These are phyloP conservation scores for Discostella pseudostelligera DNA, from an alignment of 108 stramenopile genomes.

Conservation along the genomic window DNA sequence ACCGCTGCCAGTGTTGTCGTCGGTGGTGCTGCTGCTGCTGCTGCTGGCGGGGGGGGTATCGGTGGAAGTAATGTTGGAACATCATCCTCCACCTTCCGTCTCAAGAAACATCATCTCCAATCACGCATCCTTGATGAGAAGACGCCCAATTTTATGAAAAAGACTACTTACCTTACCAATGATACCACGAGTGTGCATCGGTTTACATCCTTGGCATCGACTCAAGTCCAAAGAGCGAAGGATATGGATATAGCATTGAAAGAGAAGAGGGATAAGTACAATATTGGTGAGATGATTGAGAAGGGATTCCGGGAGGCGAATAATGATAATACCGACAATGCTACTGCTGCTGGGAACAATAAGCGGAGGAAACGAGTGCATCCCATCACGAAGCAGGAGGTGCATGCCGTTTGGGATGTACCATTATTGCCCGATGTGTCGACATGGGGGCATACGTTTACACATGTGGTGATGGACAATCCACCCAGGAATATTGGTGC, in stretches of 20 bases:
- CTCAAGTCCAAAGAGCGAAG: constrained; percentile 48
- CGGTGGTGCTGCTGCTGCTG: too few relatives aligned
- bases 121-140: constrained; percentile 81
- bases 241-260: constrained; percentile 42
- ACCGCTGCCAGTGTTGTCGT: constrained; percentile 12
- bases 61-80: background rate
- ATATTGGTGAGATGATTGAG: constrained; percentile 44
- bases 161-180: constrained; percentile 86
- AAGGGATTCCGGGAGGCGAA: constrained; percentile 43
- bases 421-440: constrained; percentile 71
- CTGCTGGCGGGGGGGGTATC: background rate
- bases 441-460: constrained; percentile 76
- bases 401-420: constrained; percentile 62
- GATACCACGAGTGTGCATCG: constrained; percentile 80
- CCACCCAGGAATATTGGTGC: constrained; percentile 43
- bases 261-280: constrained; percentile 29
- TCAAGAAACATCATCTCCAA: constrained; percentile 61
- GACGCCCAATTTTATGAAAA: constrained; percentile 80
- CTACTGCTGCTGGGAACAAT: background rate
- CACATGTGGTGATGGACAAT: constrained; percentile 85
- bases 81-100: background rate
- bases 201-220: constrained; percentile 79
- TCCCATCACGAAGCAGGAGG: constrained; percentile 65
- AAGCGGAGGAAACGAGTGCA: constrained; percentile 39
- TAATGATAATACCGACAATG: constrained; percentile 1